Base-by-base conservation (phyloP, 257 asterid genomes). In the Oldenlandia corymbosa region DNA sequence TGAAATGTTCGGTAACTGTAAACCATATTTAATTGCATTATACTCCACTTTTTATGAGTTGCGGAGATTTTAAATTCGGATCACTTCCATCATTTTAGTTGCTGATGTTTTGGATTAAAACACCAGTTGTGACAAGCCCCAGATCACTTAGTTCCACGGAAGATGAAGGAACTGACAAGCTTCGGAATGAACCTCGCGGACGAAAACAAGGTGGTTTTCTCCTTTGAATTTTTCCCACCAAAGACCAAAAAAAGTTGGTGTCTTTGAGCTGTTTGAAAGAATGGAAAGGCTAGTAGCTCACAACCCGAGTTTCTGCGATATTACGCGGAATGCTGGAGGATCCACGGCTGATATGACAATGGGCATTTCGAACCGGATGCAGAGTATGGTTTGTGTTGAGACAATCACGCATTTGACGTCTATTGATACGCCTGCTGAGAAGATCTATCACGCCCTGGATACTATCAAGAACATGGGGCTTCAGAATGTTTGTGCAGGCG, bases 291-390 rank as follows among this genome's bases (percentile, higher is more conserved):
- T 93, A 97, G 99, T 93, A 74, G 88, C 78, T 69, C 95, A 89
- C 74, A 84, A 81, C 64, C 99, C 99, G 3, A 57, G 85, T 0
- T 93, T 93, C 80, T 90, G 96, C 68, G 97, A 93, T 73, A 90
- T 93, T 62, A 93, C 99, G 1, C 90, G 99, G 99, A 97, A 97
- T 5, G 99, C 97, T 23, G 97, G 99, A 67, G 97, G 99, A 57
- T 85, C 99, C 74, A 93, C 99, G n/a, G 96, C 97, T 45, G 99
- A 93, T 83, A 81, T 93, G 77, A 93, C 99, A 24, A 88, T 93
- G 73, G 99, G 90, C 83, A 93, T 93, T 30, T 80, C 95, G 18
- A 93, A 87, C 68, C 82, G 97, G 42, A 93, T 93, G 99, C 99
- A 93, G 87, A 93, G 90, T 80, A 87, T 85, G 90, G 95, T 90